Evolutionary conservation across 2,329 filamentous ascomycete genomes (phyloP).

Genomic region (Alternaria viburni): DNA sequence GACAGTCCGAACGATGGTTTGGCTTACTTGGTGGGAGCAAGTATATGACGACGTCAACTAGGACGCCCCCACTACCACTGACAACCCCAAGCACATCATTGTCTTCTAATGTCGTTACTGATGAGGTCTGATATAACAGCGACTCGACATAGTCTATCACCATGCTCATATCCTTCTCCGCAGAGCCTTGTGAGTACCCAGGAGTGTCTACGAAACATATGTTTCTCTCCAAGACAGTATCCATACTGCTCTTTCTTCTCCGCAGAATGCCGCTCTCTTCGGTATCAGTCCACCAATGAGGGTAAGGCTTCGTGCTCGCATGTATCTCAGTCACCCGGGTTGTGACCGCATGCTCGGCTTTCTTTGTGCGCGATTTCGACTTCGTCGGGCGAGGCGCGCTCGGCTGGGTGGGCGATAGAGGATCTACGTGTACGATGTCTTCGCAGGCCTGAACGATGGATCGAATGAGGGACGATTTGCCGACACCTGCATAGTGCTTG

Average conservation of each 20-base stretch:
- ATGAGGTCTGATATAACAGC: conserved; percentile 68
- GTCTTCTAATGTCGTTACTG: conserved; percentile 68
- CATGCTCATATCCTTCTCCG: conserved; percentile 32
- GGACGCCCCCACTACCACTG: conserved; percentile 79
- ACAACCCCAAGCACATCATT: conserved; percentile 77
- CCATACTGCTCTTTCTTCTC: conserved; percentile 70
- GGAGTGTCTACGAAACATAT: conserved; percentile 91
- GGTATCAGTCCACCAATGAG: conserved; percentile 85
- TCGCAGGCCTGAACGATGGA: conserved; percentile 85
- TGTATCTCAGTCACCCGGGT: conserved; percentile 49
- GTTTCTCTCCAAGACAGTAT: conserved; percentile 85
- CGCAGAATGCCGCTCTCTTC: conserved; percentile 67
- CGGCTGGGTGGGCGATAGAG: conserved; percentile 52
- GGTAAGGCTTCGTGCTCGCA: conserved; percentile 68
- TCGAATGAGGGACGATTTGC: conserved; percentile 88
- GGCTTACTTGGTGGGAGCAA: conserved; percentile 73
- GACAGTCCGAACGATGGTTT: background rate
- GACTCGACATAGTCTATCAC: conserved; percentile 74
- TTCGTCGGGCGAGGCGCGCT: conserved; percentile 30
- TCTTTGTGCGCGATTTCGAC: conserved; percentile 35
- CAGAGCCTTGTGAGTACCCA: conserved; percentile 61
- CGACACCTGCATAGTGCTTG: conserved; percentile 64
- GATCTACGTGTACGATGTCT: conserved; percentile 93
- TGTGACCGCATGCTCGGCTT: conserved; percentile 26
- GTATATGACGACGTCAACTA: conserved; percentile 87